Base-by-base conservation (phyloP, 2,329 filamentous ascomycete species). In the Botrytis elliptica region DNA sequence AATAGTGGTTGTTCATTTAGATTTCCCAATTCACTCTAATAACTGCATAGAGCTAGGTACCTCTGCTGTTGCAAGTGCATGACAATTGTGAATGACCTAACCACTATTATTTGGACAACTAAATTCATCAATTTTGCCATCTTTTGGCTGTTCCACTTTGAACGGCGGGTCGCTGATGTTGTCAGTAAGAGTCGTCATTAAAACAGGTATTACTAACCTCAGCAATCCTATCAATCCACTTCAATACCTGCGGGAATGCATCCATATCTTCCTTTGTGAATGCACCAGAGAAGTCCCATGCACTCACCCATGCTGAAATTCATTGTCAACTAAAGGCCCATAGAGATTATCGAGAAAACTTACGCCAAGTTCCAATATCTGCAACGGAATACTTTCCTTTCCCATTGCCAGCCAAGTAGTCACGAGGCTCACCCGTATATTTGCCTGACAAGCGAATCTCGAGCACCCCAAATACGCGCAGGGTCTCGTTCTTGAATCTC, bases 311-410 rank as follows among this genome's bases (percentile, higher is more conserved):
- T 42, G 84, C 71, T 71, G 29, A 9, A 63, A 29, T 6, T 25
- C 29, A 70, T n/a, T 52, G 68, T 71, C 40, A 71, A 38, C 29
- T 7, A 46, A 46, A 5, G 36, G 4, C 16, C 22, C 29, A 40
- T 29, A n/a, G 0, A n/a, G 3, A 38, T 5, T 5, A 40, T 63
- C 16, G 10, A 29, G 14, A 64, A 3, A 18, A 52, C 70, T 64
- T 33, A 71, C 59, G 57, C 85, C 85, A 88, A 2, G 85, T 84
- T 74, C 85, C 85, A 72, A 88, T 87, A 76, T 88, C 86, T 16
- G 86, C 85, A 36, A 87, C 81, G 29, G 82, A 84, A 79, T 88
- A 89, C 77, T 85, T 87, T n/a, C 87, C 87, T 75, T 85, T 85
- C 1, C 85, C 86, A 16, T 84, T 84, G 0, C 86, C 87, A 33